Evolutionary conservation across 805 yeast genomes (phyloP), one percentile per base, ranked within the genome.

Genomic region (Lachancea kluyveri): DNA sequence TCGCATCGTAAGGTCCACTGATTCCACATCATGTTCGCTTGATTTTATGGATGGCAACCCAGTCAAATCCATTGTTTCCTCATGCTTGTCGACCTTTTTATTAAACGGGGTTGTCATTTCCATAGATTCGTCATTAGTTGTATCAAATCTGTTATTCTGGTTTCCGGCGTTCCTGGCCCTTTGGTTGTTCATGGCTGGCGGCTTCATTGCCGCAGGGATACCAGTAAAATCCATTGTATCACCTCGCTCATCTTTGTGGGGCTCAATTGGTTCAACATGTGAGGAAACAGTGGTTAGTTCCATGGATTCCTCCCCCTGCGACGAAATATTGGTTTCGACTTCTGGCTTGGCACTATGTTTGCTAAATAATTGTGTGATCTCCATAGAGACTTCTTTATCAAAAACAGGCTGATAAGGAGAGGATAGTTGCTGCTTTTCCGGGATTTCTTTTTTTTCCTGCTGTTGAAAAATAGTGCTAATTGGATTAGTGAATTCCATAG

Each of bases 301-400:
- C 33, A 28, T 36, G 3, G 39, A 30, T 26, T 36, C 39, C 5
- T 35, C 39, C 12, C n/a, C n/a, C n/a, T n/a, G n/a, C n/a, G n/a
- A 12, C 21, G 5, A 10, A 26, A 16, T 26, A 17, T 15, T 14
- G 21, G 9, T 16, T n/a, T 17, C 17, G 4, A 10, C 7, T n/a
- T 16, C 36, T 10, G 39, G 36, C 21, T 22, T 29, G 3, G 28
- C 35, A 18, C 40, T 37, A 25, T 46, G 42, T 19, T 40, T 46
- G 10, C 36, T 29, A 17, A 46, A 42, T 13, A 42, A 24, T 31
- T 48, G 46, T 2, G 52, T 45, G 10, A 45, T 45, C n/a, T 42
- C 46, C 48, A 45, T 47, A 5, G 45, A 44, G 6, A 32, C 42
- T 19, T 41, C 50, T 17, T 34, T 36, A 12, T 37, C 39, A 17